A percentile compares a stretch with the other conserved stretches of the same genome.
Conservation (phyloP, 805 yeast species). For the Kodamaea kaohsiungensis region DNA sequence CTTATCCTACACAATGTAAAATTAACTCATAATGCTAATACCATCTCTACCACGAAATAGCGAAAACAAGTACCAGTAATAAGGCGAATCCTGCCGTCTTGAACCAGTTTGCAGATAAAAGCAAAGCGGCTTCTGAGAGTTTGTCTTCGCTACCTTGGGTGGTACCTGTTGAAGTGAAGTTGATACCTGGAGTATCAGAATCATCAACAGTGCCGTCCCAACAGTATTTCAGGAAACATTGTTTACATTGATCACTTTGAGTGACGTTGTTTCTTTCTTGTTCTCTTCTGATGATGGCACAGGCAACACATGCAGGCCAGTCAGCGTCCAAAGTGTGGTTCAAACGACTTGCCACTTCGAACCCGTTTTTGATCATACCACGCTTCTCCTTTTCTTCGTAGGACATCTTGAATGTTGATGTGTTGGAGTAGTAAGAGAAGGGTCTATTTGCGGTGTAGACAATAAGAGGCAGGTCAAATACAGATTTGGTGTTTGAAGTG, state of each 20-base stretch:
- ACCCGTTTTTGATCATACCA: conserved; percentile 29
- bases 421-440: conserved; percentile 28
- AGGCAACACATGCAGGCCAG: conserved; percentile 29
- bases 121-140: conserved; percentile 20
- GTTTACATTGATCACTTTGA: conserved; percentile 26
- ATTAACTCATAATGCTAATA: not conserved
- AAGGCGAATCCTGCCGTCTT: conserved; percentile 22
- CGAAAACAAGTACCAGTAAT: conserved; percentile 17
- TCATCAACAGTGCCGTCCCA: conserved; percentile 24
- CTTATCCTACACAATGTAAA: no score
- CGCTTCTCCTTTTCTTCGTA: conserved; percentile 24
- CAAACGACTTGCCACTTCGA: conserved; percentile 25
- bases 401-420: conserved; percentile 28
- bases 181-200: conserved; percentile 23
- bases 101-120: conserved; percentile 13
- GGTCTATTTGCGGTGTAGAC: conserved; percentile 34
- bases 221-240: conserved; percentile 26
- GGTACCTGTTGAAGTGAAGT: conserved; percentile 43
- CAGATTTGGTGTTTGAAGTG: conserved; percentile 7
- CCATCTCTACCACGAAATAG: conserved; percentile 8
- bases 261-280: conserved; percentile 23
- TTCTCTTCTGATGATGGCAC: conserved; percentile 29
- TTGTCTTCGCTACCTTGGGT: conserved; percentile 28
- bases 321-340: conserved; percentile 21
- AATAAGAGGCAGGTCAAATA: conserved; percentile 23